These are phyloP conservation scores for Tuber umbilicatum DNA, from an alignment of 495 filamentous ascomycete species.

Conservation along the genomic window DNA sequence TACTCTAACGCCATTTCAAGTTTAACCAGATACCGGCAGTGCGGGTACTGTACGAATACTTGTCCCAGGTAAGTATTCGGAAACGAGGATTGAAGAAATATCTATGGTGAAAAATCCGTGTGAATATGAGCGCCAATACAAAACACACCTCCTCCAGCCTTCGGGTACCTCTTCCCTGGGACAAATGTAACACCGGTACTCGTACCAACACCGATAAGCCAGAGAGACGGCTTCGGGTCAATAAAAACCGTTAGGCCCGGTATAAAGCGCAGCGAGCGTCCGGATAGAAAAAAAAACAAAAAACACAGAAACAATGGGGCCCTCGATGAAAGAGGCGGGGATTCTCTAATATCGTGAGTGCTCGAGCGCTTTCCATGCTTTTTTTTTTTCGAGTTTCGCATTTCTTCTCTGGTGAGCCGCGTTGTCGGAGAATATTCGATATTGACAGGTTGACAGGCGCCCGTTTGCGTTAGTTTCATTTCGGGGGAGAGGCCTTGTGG, in stretches of 20 bases:
- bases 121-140: not conserved
- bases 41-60: not conserved
- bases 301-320: not conserved
- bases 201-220: not conserved
- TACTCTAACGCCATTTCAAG: not conserved
- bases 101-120: not conserved
- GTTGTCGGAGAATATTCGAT: conserved; percentile 32
- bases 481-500: conserved; percentile 28
- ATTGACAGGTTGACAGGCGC: conserved; percentile 31
- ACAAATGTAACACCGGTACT: not conserved
- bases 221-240: not conserved
- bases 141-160: not conserved
- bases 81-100: not conserved
- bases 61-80: not conserved
- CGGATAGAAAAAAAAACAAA: not conserved
- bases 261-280: not conserved
- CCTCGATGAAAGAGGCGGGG: not conserved
- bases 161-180: not conserved
- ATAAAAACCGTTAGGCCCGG: not conserved
- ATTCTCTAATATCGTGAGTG: not conserved
- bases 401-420: conserved; percentile 8
- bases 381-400: not conserved
- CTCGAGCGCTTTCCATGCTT: not conserved
- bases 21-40: not conserved
- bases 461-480: conserved; percentile 38